Evolutionary conservation across 768 basidiomycete genomes (phyloP), one percentile per base, ranked within the genome.

Genomic region (Suillus paluster): DNA sequence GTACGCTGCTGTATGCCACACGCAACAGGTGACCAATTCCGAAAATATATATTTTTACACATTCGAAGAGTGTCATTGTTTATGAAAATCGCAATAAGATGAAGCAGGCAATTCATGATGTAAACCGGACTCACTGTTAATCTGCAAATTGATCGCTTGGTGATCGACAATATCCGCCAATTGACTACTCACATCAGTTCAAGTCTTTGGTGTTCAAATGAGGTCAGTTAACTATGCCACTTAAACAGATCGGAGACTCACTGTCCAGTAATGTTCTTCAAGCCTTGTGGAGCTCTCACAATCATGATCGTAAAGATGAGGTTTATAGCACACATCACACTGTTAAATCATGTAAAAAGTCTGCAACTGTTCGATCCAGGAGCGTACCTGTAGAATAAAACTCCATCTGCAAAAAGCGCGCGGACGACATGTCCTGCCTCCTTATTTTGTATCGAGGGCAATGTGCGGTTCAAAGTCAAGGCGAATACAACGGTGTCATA

Each of bases 231-330:
- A 52, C 48, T 12, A 39, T 25, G 27, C 39, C 30, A 49, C 44
- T n/a, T 54, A n/a, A n/a, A 38, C 33, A 30, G 11, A n/a, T 17
- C 23, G 25, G 44, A 12, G 27, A 52, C 38, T 61, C 52, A 70
- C 76, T 69, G 80, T 5, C 75, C 79, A 21, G 72, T 61, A n/a
- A 79, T 70, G 54, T 81, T 80, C 53, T 75, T 70, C 14, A 79
- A 36, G 2, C 74, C 72, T 10, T 58, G 56, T 1, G 61, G 61
- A 14, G 80, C 75, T 14, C 41, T 56, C 11, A 68, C 60, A 34
- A 81, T 78, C 79, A 80, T 79, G 21, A 79, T 44, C 8, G 79
- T 78, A 1, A 82, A 65, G 6, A 73, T 64, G 23, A 79, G 63
- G 5, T 79, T 82, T 11, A 80, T 67, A 21, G 64, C 27, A 59